These are phyloP conservation scores for Septoria linicola DNA, from an alignment of 2,329 filamentous ascomycete species.

Conservation along the genomic window DNA sequence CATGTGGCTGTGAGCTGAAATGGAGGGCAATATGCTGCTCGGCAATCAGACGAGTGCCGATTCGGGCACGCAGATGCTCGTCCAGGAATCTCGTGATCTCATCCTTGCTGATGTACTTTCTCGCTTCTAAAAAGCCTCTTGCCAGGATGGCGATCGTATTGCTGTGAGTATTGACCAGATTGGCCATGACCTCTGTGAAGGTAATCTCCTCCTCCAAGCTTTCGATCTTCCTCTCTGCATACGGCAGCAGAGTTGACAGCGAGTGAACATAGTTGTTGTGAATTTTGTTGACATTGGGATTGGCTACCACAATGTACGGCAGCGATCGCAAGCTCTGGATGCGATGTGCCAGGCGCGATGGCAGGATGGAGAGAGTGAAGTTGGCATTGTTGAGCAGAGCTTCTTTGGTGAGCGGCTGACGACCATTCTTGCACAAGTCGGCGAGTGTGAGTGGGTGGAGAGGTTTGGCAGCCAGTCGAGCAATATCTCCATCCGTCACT, in stretches of 20 bases:
- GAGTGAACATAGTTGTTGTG: constrained; percentile 97
- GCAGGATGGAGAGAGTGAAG: constrained; percentile 89
- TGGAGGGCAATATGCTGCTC: constrained; percentile 97
- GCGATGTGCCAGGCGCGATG: constrained; percentile 86
- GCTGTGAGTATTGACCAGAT: constrained; percentile 90
- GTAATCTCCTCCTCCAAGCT: constrained; percentile 82
- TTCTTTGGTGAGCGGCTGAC: constrained; percentile 76
- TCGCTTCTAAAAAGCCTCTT: constrained; percentile 86
- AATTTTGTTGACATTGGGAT: constrained; percentile 89
- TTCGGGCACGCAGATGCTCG: constrained; percentile 87
- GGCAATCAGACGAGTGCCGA: constrained; percentile 88
- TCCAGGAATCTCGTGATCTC: constrained; percentile 93
- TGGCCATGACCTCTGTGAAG: constrained; percentile 89
- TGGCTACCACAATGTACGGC: constrained; percentile 97
- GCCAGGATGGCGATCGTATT: constrained; percentile 94
- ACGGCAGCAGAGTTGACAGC: constrained; percentile 83
- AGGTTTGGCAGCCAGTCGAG: constrained; percentile 71
- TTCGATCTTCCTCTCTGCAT: constrained; percentile 68
- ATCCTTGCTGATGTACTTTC: constrained; percentile 77
- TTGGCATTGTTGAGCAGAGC: constrained; percentile 88
- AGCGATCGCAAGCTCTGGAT: constrained; percentile 91
- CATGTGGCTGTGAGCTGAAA: constrained; percentile 69
- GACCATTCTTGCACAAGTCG: constrained; percentile 85
- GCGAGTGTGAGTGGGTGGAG: constrained; percentile 80
- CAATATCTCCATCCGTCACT: constrained; percentile 70